Conservation (phyloP, 352 stramenopile genomes). For the Phytophthora cryptogea region DNA sequence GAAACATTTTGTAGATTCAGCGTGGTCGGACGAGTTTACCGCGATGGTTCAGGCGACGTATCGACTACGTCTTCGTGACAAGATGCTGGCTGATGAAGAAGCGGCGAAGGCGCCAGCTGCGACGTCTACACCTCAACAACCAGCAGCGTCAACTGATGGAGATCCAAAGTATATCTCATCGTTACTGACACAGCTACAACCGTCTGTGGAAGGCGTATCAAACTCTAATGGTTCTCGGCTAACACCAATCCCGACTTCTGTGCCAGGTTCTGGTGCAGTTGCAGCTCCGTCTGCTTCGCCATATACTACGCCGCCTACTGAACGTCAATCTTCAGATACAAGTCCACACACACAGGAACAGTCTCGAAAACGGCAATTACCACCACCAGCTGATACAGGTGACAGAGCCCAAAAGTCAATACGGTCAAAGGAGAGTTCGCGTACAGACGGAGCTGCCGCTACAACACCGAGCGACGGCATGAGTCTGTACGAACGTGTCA, state of each 20-base stretch:
- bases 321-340: constrained; percentile 2
- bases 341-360: constrained; percentile 13
- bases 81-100: constrained; percentile 15
- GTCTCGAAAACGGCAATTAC: constrained; percentile 38
- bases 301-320: background rate
- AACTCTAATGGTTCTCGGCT: background rate
- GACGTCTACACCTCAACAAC: constrained; percentile 6
- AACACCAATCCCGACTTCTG: background rate
- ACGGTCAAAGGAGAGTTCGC: constrained; percentile 4
- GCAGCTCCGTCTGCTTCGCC: constrained; percentile 5
- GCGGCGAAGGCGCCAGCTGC: constrained; percentile 8
- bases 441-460: constrained; percentile 4
- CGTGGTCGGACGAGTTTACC: constrained; percentile 47
- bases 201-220: background rate
- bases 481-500: constrained; percentile 53
- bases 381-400: constrained; percentile 14
- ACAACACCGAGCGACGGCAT: constrained; percentile 27
- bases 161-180: background rate
- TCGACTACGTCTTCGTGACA: constrained; percentile 36
- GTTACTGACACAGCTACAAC: background rate
- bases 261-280: constrained; percentile 3
- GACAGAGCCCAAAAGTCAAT: constrained; percentile 24
- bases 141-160: constrained; percentile 13
- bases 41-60: constrained; percentile 37
- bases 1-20: constrained; percentile 44